Evolutionary conservation across 495 filamentous ascomycete genomes (phyloP).

Genomic region (Aspergillus carlsbadensis): DNA sequence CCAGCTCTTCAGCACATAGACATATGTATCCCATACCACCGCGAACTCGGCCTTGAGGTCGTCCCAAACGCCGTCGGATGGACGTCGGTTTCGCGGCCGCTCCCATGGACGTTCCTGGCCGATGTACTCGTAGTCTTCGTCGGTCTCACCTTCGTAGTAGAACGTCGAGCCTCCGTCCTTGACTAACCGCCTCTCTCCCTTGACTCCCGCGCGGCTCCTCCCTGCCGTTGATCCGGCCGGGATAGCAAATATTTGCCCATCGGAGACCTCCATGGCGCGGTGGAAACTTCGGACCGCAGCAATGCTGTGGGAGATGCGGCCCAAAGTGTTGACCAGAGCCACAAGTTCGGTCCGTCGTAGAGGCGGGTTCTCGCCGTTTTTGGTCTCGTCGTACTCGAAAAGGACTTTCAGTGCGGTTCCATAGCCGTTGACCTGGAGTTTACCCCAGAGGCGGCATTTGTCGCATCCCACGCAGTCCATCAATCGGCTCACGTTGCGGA

Average conservation of each 20-base stretch:
- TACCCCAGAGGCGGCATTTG: slow-evolving; percentile 98
- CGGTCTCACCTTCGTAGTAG: slow-evolving; percentile 44
- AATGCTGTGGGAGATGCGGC: slow-evolving; percentile 76
- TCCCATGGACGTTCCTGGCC: slow-evolving; percentile 40
- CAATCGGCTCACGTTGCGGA: slow-evolving; percentile 90
- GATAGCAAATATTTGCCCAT: slow-evolving; percentile 36
- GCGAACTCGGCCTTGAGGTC: slow-evolving; percentile 62
- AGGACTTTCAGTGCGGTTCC: slow-evolving; percentile 93
- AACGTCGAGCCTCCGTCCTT: slow-evolving; percentile 39
- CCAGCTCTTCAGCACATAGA: slow-evolving; percentile 72
- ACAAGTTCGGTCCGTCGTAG: slow-evolving; percentile 90
- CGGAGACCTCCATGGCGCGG: slow-evolving; percentile 47
- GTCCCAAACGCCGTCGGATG: slow-evolving; percentile 50
- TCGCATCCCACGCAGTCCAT: slow-evolving; percentile 99
- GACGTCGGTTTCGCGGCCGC: slow-evolving; percentile 20
- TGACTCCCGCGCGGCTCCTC: slow-evolving; percentile 9
- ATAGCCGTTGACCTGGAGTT: slow-evolving; percentile 93
- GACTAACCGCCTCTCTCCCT: slow-evolving; percentile 23
- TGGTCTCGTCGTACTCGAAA: slow-evolving; percentile 88
- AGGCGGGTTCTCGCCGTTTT: slow-evolving; percentile 68
- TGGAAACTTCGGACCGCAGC: slow-evolving; percentile 73
- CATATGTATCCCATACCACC: slow-evolving; percentile 57
- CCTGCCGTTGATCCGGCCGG: slow-evolving; percentile 26
- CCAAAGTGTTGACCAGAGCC: slow-evolving; percentile 90
- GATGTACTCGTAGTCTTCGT: slow-evolving; percentile 38